Conservation (phyloP, 2,329 filamentous ascomycete species). For the Calcarisporium arbuscula region DNA sequence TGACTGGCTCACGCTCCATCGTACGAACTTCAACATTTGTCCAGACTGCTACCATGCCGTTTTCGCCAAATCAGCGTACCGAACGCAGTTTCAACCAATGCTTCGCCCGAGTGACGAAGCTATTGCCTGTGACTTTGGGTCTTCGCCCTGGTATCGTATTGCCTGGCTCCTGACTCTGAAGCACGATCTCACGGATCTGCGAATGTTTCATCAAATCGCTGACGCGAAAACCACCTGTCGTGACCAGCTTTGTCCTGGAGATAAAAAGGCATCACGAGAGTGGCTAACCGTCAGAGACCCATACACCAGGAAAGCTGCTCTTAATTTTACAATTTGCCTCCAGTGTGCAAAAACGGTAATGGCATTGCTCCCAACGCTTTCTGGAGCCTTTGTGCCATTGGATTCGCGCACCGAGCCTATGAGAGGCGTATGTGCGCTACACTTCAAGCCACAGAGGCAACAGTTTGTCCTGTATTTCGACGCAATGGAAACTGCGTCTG, state of each 20-base stretch:
- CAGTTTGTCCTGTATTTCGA: conserved; percentile 57
- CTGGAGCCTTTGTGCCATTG: conserved; percentile 55
- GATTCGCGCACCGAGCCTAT: conserved; percentile 38
- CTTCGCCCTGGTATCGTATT: conserved; percentile 72
- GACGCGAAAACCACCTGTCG: conserved; percentile 45
- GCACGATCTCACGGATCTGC: conserved; percentile 58
- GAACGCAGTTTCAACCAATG: conserved; percentile 54
- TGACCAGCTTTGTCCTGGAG: conserved; percentile 51
- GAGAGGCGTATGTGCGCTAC: conserved; percentile 62
- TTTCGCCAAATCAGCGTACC: conserved; percentile 63
- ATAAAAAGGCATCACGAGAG: conserved; percentile 46
- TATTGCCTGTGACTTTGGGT: conserved; percentile 72
- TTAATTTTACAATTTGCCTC: conserved; percentile 69
- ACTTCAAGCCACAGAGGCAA: conserved; percentile 45
- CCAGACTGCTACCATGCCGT: conserved; percentile 69
- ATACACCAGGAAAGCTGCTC: conserved; percentile 54
- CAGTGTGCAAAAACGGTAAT: conserved; percentile 68
- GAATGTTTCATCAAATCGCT: conserved; percentile 63
- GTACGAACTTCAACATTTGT: conserved; percentile 72
- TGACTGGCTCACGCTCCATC: conserved; percentile 76
- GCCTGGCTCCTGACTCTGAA: conserved; percentile 78
- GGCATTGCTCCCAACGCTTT: conserved; percentile 65
- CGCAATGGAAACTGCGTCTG: conserved; percentile 50
- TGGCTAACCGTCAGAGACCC: conserved; percentile 76
- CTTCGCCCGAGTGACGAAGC: conserved; percentile 51